Base-by-base conservation (phyloP, 2,329 filamentous ascomycete genomes). In the Phyllosticta citribraziliensis region DNA sequence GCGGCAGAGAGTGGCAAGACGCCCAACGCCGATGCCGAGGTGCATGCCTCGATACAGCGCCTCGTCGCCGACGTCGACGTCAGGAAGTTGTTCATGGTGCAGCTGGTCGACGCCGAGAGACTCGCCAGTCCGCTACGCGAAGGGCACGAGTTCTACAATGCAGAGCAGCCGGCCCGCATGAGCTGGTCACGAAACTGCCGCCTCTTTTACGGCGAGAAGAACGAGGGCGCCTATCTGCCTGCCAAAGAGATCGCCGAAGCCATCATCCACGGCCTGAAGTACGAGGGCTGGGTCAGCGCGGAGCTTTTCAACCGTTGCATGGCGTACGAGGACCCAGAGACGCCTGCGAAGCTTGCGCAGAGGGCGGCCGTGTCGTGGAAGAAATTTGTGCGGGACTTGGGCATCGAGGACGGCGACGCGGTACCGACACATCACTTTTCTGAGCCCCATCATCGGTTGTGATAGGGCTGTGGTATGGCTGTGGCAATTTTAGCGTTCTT, bases 101-200 rank as follows among this genome's bases (percentile, higher is more conserved):
- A 93, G 69, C 80, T 92, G 8, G 88, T 88, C 5, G 88, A 93
- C 67, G 89, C 84, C 1, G 87, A 90, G 70, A 77, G 80, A 3
- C 77, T 91, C 3, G 67, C 72, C 0, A 67, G 74, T 11, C 88
- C 88, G 0, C 72, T 92, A 9, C 66, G 79, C 2, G 69, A 78
- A 20, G 79, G 77, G 1, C 86, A 89, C 69, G 70, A 76, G 5
- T 87, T 82, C 67, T 81, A 87, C 73, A 75, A 82, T 9, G 70
- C 78, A 0, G 79, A 77, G 4, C 86, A 88, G 71, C 81, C 80
- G 17, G 69, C 82, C 2, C 75, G 86, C 3, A 92, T 93, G 89
- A 89, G 82, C 68, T 93, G 89, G 89, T 89, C 83, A 47, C 76
- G 89, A 19, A 91, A 91, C 69, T 88, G 86, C 64, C 78, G 89